Conservation (phyloP, 495 filamentous ascomycete genomes). For the Haplographium delicatum region DNA sequence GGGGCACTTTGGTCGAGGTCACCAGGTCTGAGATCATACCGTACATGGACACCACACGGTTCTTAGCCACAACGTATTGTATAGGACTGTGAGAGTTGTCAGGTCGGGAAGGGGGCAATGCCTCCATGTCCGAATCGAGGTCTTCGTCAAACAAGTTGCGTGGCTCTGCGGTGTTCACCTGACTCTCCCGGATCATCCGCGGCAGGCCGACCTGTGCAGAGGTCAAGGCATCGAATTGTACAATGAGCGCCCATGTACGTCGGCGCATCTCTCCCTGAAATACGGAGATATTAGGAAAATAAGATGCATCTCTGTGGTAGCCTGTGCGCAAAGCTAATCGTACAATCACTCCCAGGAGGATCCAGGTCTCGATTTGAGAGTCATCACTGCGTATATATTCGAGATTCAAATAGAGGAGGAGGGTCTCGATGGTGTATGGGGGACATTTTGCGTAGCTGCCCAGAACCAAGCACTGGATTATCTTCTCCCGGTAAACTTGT, state of each 20-base stretch:
- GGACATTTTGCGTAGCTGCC: slow-evolving; percentile 39
- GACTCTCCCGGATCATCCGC: slow-evolving; percentile 38
- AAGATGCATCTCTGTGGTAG: slow-evolving; percentile 46
- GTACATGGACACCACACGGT: not conserved
- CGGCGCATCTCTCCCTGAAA: slow-evolving; percentile 52
- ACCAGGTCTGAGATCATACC: slow-evolving; percentile 32
- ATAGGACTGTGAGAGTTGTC: slow-evolving; percentile 37
- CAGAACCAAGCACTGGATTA: slow-evolving; percentile 35
- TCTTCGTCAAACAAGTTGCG: slow-evolving; percentile 45
- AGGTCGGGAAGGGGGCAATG: slow-evolving; percentile 37
- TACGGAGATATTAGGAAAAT: slow-evolving; percentile 40
- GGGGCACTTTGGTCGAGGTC: slow-evolving; percentile 29
- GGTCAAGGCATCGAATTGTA: slow-evolving; percentile 43
- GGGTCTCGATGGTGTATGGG: slow-evolving; percentile 39
- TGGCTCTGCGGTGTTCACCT: slow-evolving; percentile 40
- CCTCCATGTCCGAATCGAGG: slow-evolving; percentile 35
- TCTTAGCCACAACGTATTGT: slow-evolving; percentile 17
- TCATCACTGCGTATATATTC: slow-evolving; percentile 38
- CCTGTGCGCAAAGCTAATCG: slow-evolving; percentile 49
- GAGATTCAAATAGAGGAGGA: slow-evolving; percentile 39
- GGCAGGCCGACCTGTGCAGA: slow-evolving; percentile 48
- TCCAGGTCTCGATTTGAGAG: slow-evolving; percentile 39
- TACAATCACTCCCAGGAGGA: slow-evolving; percentile 41
- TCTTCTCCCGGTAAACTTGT: slow-evolving; percentile 4
- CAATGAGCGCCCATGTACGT: slow-evolving; percentile 45